phyloP scores from a whole-genome alignment of 2,329 filamentous ascomycete genomes.

The Ophiognomonia clavigignenti-juglandacearum region DNA sequence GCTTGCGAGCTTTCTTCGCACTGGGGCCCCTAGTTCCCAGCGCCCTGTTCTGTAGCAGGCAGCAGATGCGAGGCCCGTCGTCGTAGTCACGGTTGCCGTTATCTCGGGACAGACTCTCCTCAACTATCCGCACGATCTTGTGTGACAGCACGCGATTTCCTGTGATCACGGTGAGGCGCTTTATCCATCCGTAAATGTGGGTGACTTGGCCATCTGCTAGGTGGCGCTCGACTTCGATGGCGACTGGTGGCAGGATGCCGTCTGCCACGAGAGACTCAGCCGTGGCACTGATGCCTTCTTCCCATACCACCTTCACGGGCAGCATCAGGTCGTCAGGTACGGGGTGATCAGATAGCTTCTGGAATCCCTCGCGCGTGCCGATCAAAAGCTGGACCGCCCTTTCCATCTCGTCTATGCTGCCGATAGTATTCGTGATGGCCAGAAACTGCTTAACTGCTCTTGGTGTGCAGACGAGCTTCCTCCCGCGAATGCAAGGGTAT shows the following conservation, averaged over 20 bases:
- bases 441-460: conserved; percentile 62
- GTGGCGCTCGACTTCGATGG: conserved; percentile 8
- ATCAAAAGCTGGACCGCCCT: conserved; percentile 55
- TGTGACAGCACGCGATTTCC: conserved; percentile 9
- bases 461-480: conserved; percentile 58
- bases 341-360: conserved; percentile 7
- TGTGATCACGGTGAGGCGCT: conserved; percentile 6
- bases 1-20: not conserved
- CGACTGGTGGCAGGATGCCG: conserved; percentile 6
- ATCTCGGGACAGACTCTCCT: conserved; percentile 8
- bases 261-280: not conserved
- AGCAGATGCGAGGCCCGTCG: conserved; percentile 8
- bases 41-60: conserved; percentile 12
- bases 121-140: conserved; percentile 9
- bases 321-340: conserved; percentile 10
- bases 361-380: not conserved
- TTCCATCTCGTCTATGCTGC: conserved; percentile 53
- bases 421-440: conserved; percentile 61
- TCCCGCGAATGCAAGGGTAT: conserved; percentile 55
- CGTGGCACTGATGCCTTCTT: not conserved
- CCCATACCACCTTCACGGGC: conserved; percentile 6
- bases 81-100: conserved; percentile 11
- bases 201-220: conserved; percentile 9
- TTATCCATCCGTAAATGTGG: conserved; percentile 7
- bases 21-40: conserved; percentile 14